These are phyloP conservation scores for Aspergillus bombycis DNA, from an alignment of 2,329 filamentous ascomycete genomes.

Conservation along the genomic window DNA sequence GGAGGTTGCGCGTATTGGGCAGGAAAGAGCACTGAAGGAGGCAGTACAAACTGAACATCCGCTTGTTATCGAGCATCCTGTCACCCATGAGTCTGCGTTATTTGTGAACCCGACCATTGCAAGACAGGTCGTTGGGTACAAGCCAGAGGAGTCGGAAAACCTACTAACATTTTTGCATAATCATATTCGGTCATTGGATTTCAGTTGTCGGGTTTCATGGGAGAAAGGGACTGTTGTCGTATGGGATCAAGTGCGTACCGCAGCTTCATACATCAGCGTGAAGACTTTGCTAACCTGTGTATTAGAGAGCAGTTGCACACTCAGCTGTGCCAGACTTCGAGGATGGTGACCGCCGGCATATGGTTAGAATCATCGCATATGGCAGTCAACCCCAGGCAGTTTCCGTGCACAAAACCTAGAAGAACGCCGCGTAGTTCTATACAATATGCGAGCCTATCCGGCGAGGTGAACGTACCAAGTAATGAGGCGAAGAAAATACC, in stretches of 20 bases:
- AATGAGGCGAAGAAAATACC: too few relatives aligned
- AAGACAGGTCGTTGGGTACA: slow-evolving; percentile 14
- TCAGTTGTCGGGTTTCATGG: slow-evolving; percentile 11
- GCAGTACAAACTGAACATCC: slow-evolving; percentile 17
- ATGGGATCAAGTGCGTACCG: slow-evolving; percentile 13
- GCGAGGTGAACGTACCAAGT: neutral
- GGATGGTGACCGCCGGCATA: slow-evolving; percentile 13
- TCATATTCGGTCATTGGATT: slow-evolving; percentile 16
- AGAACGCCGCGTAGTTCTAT: neutral
- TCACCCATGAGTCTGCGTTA: slow-evolving; percentile 10
- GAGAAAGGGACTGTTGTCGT: slow-evolving; percentile 16
- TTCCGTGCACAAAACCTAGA: neutral
- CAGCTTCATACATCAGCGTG: neutral
- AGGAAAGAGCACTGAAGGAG: slow-evolving; percentile 13
- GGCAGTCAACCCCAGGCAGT: slow-evolving; percentile 11
- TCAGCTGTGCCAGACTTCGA: slow-evolving; percentile 15
- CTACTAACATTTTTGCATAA: slow-evolving; percentile 12
- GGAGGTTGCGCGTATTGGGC: slow-evolving; percentile 12
- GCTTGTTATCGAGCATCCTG: slow-evolving; percentile 11
- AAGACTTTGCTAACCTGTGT: neutral
- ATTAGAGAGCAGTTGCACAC: slow-evolving; percentile 14
- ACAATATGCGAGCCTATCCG: neutral
- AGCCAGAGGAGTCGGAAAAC: slow-evolving; percentile 12
- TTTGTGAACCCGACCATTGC: slow-evolving; percentile 17
- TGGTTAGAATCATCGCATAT: slow-evolving; percentile 17